phyloP scores from a whole-genome alignment of 352 stramenopile species.

The Globisporangium megalacanthum region DNA sequence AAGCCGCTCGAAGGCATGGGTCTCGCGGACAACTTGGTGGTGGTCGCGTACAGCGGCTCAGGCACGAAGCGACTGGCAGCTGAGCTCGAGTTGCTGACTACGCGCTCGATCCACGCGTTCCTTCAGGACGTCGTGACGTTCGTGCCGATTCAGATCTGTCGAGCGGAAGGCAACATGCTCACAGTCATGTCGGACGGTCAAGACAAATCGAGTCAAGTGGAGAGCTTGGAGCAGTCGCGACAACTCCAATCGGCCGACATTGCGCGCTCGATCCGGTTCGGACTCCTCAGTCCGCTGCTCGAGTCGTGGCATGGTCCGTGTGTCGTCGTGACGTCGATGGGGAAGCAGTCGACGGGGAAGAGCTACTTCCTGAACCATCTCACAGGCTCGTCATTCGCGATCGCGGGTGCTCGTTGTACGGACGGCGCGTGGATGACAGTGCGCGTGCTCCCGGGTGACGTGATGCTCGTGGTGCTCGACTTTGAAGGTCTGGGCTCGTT shows the following conservation, averaged over 20 bases:
- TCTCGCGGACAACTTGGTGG: slow-evolving; percentile 8
- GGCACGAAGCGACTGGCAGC: not conserved
- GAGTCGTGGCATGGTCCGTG: slow-evolving; percentile 14
- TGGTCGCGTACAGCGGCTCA: slow-evolving; percentile 15
- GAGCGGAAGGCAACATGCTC: slow-evolving; percentile 52
- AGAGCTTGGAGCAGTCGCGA: slow-evolving; percentile 19
- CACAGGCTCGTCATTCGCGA: slow-evolving; percentile 56
- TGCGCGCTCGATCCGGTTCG: slow-evolving; percentile 24
- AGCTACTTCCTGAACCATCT: slow-evolving; percentile 73
- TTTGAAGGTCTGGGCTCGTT: slow-evolving; percentile 77
- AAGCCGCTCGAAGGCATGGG: slow-evolving; percentile 46
- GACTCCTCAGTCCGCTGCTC: slow-evolving; percentile 13
- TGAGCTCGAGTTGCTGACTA: slow-evolving; percentile 2
- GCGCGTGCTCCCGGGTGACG: slow-evolving; percentile 26
- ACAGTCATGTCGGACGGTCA: slow-evolving; percentile 45
- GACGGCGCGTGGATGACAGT: slow-evolving; percentile 67
- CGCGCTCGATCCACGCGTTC: slow-evolving; percentile 20
- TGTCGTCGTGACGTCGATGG: slow-evolving; percentile 17
- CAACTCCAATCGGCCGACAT: slow-evolving; percentile 30
- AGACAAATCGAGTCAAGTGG: too few relatives aligned
- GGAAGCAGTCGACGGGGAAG: slow-evolving; percentile 64
- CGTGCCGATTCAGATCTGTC: slow-evolving; percentile 69
- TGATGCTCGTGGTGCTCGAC: slow-evolving; percentile 64
- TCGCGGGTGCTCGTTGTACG: slow-evolving; percentile 50
- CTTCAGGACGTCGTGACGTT: slow-evolving; percentile 52